Evolutionary conservation across 1,139 yeast genomes (phyloP), one percentile per base, ranked within the genome.

Genomic region (Debaryomyces coudertii): DNA sequence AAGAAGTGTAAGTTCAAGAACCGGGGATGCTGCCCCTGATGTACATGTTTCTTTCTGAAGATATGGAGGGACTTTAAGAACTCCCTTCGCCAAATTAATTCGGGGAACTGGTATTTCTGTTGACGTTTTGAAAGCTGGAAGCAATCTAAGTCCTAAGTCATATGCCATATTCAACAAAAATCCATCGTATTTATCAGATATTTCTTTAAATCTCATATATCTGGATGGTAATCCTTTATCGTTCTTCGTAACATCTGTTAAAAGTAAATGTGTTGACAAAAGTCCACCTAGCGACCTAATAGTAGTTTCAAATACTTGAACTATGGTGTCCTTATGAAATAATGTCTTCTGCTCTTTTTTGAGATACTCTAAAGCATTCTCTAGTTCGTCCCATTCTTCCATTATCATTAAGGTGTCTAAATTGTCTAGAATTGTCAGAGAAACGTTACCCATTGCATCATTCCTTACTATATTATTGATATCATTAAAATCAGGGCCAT

Each of bases 231-330:
- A 11, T 25, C 8, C 15, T 24, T 24, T 43, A 25, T 5, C 73
- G n/a, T 79, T 80, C 46, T 71, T 63, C 23, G 75, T 65, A 0
- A 76, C 73, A 53, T 87, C 90, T 0, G 83, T 71, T 0, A 75
- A 58, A 4, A 86, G 82, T 43, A 90, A 65, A 66, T 92, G 98
- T 0, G 88, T 80, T 1, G 93, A 84, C 20, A 90, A 57, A 30
- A 90, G 67, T 0, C 96, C 90, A 0, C 97, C 97, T 37, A 90
- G 62, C 2, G 87, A 79, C 41, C 97, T 68, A 16, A 90, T 90
- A 4, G 90, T 82, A 5, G 88, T 78, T 63, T 90, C 98, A 65
- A 90, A 90, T 4, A 90, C 95, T 57, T 90, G 97, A 0, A 90
- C 86, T 1, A 84, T 80, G 2, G 90, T 77, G 52, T 89, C 81